Percentiles rank a stretch among this genome's conserved stretches.
phyloP scores from a whole-genome alignment of 2,329 filamentous ascomycete genomes.

The Stemphylium lycopersici region DNA sequence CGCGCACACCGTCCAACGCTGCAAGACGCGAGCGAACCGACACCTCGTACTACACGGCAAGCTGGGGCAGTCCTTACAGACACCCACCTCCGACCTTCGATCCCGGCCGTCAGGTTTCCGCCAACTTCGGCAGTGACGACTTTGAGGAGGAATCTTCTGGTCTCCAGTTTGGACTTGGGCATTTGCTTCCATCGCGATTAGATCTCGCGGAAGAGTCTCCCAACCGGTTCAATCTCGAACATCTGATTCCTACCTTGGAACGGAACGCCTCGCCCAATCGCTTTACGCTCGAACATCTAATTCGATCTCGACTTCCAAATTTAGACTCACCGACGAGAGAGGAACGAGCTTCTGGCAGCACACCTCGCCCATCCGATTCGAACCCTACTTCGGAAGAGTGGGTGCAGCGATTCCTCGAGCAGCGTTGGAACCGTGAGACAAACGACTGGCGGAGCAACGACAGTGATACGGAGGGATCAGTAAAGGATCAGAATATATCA shows the following conservation, averaged over 20 bases:
- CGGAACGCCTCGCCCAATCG: conserved; percentile 43
- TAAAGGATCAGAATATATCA: conserved; percentile 20
- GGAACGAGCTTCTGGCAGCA: conserved; percentile 26
- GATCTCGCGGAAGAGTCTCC: conserved; percentile 42
- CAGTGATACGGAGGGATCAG: conserved; percentile 63
- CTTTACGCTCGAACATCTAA: conserved; percentile 49
- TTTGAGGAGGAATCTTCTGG: conserved; percentile 46
- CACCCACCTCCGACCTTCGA: conserved; percentile 59
- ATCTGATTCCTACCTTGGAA: conserved; percentile 45
- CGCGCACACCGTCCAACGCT: conserved; percentile 45
- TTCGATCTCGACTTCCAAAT: conserved; percentile 45
- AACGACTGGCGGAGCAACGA: conserved; percentile 81
- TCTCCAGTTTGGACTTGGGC: conserved; percentile 48
- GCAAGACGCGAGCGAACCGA: conserved; percentile 49
- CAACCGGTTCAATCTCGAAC: conserved; percentile 47
- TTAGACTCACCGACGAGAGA: conserved; percentile 36
- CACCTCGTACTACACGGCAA: conserved; percentile 71
- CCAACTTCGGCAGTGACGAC: conserved; percentile 47
- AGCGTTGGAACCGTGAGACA: conserved; percentile 70
- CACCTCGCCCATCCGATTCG: conserved; percentile 33
- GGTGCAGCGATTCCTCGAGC: conserved; percentile 84
- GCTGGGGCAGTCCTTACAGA: conserved; percentile 91
- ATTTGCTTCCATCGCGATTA: conserved; percentile 46
- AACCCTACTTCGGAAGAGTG: conserved; percentile 74
- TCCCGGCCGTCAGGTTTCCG: conserved; percentile 34